These are phyloP conservation scores for Deinandra increscens DNA, from an alignment of 129 eudicot genomes.

Conservation along the genomic window DNA sequence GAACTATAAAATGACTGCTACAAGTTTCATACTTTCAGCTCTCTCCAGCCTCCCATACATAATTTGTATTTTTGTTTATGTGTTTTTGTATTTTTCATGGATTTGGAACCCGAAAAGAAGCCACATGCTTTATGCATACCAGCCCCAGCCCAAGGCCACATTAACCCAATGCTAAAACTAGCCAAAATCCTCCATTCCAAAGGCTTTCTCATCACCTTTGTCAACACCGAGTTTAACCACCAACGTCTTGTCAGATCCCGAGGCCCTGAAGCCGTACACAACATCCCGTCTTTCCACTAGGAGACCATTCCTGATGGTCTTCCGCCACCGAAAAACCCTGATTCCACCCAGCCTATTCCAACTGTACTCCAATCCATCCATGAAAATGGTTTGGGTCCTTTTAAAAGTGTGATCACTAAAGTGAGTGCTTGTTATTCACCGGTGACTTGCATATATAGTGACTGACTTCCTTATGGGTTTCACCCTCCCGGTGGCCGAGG, in stretches of 20 bases:
- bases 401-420: constrained; percentile 23
- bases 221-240: constrained; percentile 13
- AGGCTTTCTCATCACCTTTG: constrained; percentile 14
- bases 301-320: constrained; percentile 57
- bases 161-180: constrained; percentile 25
- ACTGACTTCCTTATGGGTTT: constrained; percentile 45
- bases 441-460: constrained; percentile 54
- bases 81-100: too few relatives aligned
- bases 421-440: constrained; percentile 35
- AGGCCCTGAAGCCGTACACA: constrained; percentile 26
- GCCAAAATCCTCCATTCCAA: constrained; percentile 22
- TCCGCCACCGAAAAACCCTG: constrained; percentile 24
- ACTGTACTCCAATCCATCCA: constrained; percentile 27
- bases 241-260: constrained; percentile 8
- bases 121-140: constrained; percentile 22
- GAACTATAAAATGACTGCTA: too few relatives aligned
- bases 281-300: constrained; percentile 44
- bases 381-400: constrained; percentile 33
- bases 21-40: too few relatives aligned
- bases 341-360: constrained; percentile 40
- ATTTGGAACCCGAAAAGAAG: background rate
- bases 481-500: constrained; percentile 45
- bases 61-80: too few relatives aligned
- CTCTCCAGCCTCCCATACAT: too few relatives aligned
- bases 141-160: constrained; percentile 22